phyloP scores from a whole-genome alignment of 2,329 filamentous ascomycete species.

The Fusarium sp. region DNA sequence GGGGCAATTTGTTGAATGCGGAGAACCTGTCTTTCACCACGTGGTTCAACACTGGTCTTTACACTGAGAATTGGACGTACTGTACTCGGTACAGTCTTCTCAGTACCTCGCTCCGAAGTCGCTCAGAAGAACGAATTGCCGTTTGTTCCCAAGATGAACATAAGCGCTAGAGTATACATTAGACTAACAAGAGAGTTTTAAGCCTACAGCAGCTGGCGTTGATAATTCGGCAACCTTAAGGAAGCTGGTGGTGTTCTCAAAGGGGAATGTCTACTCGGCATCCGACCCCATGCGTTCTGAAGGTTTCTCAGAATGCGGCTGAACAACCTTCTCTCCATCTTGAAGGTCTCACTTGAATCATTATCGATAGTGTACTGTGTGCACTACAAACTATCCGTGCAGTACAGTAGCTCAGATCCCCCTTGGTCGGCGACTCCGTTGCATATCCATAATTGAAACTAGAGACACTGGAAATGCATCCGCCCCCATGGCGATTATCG shows the following conservation, averaged over 20 bases:
- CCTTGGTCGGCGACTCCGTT: slow-evolving; percentile 27
- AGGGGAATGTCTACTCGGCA: slow-evolving; percentile 13
- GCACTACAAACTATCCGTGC: neutral
- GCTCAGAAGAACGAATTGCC: neutral
- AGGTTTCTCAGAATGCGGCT: slow-evolving; percentile 10
- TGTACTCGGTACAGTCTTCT: neutral
- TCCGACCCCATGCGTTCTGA: slow-evolving; percentile 4
- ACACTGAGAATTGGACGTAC: neutral
- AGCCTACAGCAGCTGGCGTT: neutral
- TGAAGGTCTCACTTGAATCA: slow-evolving; percentile 27
- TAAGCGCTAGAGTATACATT: slow-evolving; percentile 22
- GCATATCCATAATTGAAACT: slow-evolving; percentile 1
- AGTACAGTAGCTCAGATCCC: neutral
- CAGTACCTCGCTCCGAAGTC: slow-evolving; percentile 22
- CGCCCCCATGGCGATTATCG: slow-evolving; percentile 25
- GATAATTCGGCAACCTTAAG: slow-evolving; percentile 1
- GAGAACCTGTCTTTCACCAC: slow-evolving; percentile 27
- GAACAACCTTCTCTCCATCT: slow-evolving; percentile 12
- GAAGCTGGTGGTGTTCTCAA: slow-evolving; percentile 10
- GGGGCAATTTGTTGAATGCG: slow-evolving; percentile 16
- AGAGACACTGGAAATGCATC: neutral
- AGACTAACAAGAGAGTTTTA: neutral
- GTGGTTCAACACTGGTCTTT: slow-evolving; percentile 5
- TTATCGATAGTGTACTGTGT: neutral
- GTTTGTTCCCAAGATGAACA: slow-evolving; percentile 8